Base-by-base conservation (phyloP, 1,284 basidiomycete genomes). In the Cutaneotrichosporon sp. region DNA sequence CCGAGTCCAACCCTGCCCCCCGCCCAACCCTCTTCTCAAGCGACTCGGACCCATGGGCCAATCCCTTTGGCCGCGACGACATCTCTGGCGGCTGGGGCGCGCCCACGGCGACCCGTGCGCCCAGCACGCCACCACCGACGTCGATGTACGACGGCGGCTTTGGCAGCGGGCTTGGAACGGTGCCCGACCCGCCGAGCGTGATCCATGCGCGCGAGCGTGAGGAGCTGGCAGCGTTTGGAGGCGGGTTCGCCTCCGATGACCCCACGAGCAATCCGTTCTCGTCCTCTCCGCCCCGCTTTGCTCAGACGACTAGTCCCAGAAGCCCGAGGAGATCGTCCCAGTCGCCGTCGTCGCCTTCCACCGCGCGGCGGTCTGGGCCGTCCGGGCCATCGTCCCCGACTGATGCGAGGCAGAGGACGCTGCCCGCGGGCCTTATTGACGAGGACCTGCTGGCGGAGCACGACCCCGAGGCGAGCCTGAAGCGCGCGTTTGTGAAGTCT, bases 11-110 rank as follows among this genome's bases (percentile, higher is more conserved):
- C 8, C 49, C 60, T 4, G 60, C 64, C 8, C 38, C 64, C 19
- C 51, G 51, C 22, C 71, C 70, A 1, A 46, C 58, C n/a, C 67
- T 66, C 57, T 57, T 55, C 46, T n/a, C 24, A 19, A 20, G 46
- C 32, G 31, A 44, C 25, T 49, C 56, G 27, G 71, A 75, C 51
- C 71, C 74, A 49, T 75, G 72, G 67, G 72, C 71, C 11, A 74
- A 75, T 60, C 74, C 74, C 22, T 75, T 75, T 62, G 63, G 68
- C 14, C 60, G 62, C 27, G 55, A 54, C 25, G 48, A 47, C 31
- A 16, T 22, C 8, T 29, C 31, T 5, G 41, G 35, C 31, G 52
- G 41, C 7, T 55, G 53, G 53, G 53, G 53, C 25, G 49, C 39
- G 29, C n/a, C 51, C 3, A 17, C 35, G 19, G 8, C 10, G 19